Evolutionary conservation across 805 yeast species (phyloP), one percentile per base, ranked within the genome.

Genomic region (Candida suzukii): DNA sequence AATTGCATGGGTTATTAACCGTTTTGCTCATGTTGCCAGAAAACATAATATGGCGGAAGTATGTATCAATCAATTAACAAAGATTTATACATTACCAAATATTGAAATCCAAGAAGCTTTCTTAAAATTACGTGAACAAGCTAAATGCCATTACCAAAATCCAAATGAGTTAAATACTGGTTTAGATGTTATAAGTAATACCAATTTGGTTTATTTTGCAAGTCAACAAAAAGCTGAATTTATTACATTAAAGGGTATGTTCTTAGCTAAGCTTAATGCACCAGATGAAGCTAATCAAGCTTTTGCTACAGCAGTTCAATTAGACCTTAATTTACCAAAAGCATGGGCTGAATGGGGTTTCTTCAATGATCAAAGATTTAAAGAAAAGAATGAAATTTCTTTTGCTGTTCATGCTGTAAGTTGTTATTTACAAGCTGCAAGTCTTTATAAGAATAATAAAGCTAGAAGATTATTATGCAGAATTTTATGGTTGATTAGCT

Each of bases 271-370:
- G 58, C 69, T 93, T 51, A 82, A 87, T 50, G 91, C 87, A 35
- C 80, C 80, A 48, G 98, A 91, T 45, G 97, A 91, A 53, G 98
- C 99, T 13, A 90, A 93, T 57, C 95, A 93, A 58, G 96, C 96
- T 0, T 93, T 93, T 67, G 96, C 98, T 2, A 87, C 97, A 2
- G 96, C 99, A 1, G 97, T 93, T 17, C 98, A 93, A 61, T 80
- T 93, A 43, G 99, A 95, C 56, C 73, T 91, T 51, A 88, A 90
- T 53, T 64, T 93, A 37, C 96, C 98, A 2, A 91, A 93, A 60
- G 98, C 99, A 0, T 93, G 99, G 99, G 98, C 97, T 3, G 97
- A 95, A 59, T 93, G 99, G 99, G 99, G 99, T 46, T 79, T 81
- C 58, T 93, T 88, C 66, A 90, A 90, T 57, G 99, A 93, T 52